A percentile compares a stretch with the other conserved stretches of the same genome.
These are phyloP conservation scores for Calendula officinalis DNA, from an alignment of 129 eudicot species.

Conservation along the genomic window DNA sequence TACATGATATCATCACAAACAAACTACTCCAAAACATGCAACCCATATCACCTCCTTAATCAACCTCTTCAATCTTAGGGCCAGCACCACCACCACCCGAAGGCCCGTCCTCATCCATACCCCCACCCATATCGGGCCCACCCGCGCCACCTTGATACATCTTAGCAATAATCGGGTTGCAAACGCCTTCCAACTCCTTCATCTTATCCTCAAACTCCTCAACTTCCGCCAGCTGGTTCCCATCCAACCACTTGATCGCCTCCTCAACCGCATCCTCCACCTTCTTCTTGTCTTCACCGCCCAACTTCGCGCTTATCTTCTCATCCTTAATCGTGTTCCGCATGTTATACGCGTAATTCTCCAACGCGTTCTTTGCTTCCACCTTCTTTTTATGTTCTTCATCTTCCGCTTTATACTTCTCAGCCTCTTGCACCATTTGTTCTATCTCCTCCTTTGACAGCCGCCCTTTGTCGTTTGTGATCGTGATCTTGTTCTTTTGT, in stretches of 20 bases:
- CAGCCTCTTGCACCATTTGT: constrained; percentile 64
- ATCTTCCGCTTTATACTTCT: constrained; percentile 53
- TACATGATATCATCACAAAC: too few species aligned
- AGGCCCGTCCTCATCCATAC: constrained; percentile 49
- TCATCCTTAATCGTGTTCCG: constrained; percentile 57
- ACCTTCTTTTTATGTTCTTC: constrained; percentile 57
- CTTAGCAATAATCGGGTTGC: constrained; percentile 53
- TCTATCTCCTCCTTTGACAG: constrained; percentile 54
- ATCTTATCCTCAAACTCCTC: constrained; percentile 57
- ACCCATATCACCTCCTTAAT: constrained; percentile 22
- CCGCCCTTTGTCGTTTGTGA: constrained; percentile 61
- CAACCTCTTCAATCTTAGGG: constrained; percentile 56
- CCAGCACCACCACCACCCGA: constrained; percentile 36
- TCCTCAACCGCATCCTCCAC: constrained; percentile 54
- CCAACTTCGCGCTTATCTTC: constrained; percentile 41
- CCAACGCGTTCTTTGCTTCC: constrained; percentile 53
- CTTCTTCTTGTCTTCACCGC: constrained; percentile 52
- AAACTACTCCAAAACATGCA: background rate
- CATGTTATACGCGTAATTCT: constrained; percentile 54
- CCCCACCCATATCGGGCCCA: constrained; percentile 42
- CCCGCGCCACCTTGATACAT: constrained; percentile 63
- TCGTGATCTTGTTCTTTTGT: constrained; percentile 58
- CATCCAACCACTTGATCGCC: constrained; percentile 53
- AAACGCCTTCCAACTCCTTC: constrained; percentile 51
- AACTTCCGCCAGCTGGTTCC: constrained; percentile 51